A percentile compares a stretch with the other conserved stretches of the same genome.
Conservation (phyloP, 78 protist genomes). For the Chrysochromulina parva region DNA sequence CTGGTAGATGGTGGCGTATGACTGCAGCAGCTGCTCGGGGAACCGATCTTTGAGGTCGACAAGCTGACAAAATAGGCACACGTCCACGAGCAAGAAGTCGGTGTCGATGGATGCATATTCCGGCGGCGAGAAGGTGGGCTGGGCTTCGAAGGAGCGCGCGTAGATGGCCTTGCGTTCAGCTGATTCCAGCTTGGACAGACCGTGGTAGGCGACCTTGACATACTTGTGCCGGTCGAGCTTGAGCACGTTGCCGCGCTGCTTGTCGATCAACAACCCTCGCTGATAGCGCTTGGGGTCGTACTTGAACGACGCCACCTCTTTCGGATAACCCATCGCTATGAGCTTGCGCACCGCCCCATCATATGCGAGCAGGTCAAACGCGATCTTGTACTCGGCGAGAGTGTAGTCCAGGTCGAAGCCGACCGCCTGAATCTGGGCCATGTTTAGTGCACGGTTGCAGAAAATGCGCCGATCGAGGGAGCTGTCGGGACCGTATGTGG, state of each 20-base stretch:
- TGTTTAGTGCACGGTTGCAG: slow-evolving; percentile 31
- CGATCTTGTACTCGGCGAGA: slow-evolving; percentile 44
- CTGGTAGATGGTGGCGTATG: slow-evolving; percentile 32
- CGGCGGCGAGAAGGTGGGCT: background rate
- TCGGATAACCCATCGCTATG: slow-evolving; percentile 13
- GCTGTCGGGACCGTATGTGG: too few relatives aligned
- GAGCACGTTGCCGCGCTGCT: slow-evolving; percentile 43
- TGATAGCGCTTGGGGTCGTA: slow-evolving; percentile 35
- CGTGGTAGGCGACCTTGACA: slow-evolving; percentile 57
- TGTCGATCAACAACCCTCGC: slow-evolving; percentile 59
- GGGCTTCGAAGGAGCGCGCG: background rate
- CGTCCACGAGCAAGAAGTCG: slow-evolving; percentile 28
- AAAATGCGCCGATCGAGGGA: background rate
- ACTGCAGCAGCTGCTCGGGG: background rate
- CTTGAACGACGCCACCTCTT: background rate
- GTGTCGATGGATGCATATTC: slow-evolving; percentile 36
- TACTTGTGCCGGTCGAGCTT: slow-evolving; percentile 59
- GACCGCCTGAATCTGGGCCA: slow-evolving; percentile 23
- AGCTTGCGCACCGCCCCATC: slow-evolving; percentile 42
- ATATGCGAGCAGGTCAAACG: slow-evolving; percentile 44
- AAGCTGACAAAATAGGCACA: slow-evolving; percentile 25
- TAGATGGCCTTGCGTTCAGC: slow-evolving; percentile 23
- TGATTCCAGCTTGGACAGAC: background rate
- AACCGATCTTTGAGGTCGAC: background rate
- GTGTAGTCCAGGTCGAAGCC: slow-evolving; percentile 64